Conservation (phyloP, 2,329 filamentous ascomycete species). For the Sordariomycetes sp. region DNA sequence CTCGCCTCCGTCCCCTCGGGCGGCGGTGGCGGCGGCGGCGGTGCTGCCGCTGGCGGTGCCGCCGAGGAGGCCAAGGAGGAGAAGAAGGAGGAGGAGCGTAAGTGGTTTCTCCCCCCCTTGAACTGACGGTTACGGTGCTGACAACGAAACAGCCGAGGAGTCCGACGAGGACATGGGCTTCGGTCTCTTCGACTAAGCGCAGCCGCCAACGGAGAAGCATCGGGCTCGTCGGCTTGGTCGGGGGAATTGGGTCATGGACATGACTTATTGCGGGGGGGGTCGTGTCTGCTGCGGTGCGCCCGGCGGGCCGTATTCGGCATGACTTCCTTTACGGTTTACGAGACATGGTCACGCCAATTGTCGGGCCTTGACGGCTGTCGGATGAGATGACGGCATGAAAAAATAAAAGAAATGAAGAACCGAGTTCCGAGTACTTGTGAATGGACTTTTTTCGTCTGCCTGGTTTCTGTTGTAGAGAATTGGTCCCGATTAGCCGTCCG, state of each 20-base stretch:
- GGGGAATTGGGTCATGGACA: not conserved
- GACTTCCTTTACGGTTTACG: not conserved
- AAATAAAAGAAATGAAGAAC: not conserved
- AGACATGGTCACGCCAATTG: not conserved
- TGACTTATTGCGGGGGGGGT: not conserved
- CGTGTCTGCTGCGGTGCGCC: not conserved
- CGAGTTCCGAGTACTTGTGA: too few relatives aligned
- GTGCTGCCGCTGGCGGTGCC: constrained; percentile 54
- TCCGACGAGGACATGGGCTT: constrained; percentile 70
- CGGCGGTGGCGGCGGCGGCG: constrained; percentile 60
- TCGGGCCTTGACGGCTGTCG: constrained; percentile 1
- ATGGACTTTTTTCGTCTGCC: too few relatives aligned
- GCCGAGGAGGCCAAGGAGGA: constrained; percentile 53
- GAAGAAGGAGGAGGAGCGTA: constrained; percentile 77
- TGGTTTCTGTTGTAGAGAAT: too few relatives aligned
- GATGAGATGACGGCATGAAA: constrained; percentile 1
- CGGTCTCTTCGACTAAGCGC: constrained; percentile 64
- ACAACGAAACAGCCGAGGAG: constrained; percentile 40
- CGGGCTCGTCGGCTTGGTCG: not conserved
- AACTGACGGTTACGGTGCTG: not conserved
- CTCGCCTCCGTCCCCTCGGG: constrained; percentile 96
- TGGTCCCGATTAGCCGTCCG: too few relatives aligned
- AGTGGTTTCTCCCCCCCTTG: constrained; percentile 22
- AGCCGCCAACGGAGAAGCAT: constrained; percentile 8
- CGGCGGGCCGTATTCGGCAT: not conserved